Evolutionary conservation across 768 basidiomycete genomes (phyloP).

Genomic region (Daedaleopsis sinensis): DNA sequence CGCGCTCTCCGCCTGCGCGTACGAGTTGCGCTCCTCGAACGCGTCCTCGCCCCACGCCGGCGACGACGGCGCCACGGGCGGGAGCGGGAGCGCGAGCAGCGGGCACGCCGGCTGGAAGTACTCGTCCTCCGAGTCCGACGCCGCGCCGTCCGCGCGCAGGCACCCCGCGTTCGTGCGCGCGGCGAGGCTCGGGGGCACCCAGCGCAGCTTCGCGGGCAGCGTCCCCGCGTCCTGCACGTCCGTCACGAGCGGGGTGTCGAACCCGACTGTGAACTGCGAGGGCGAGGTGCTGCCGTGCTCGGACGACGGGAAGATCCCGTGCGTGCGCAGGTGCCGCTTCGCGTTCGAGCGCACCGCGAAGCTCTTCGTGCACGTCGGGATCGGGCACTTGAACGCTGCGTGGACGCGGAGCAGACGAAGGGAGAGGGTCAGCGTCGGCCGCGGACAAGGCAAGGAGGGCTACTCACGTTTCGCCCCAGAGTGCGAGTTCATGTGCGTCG

Average conservation of each 20-base stretch:
- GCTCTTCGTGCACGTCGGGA: slow-evolving; percentile 61
- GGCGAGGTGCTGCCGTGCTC: slow-evolving; percentile 28
- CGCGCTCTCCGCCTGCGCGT: slow-evolving; percentile 29
- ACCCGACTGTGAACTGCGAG: slow-evolving; percentile 42
- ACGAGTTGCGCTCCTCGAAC: slow-evolving; percentile 40
- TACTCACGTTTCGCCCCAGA: slow-evolving; percentile 52
- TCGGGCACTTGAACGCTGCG: slow-evolving; percentile 51
- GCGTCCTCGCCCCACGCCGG: slow-evolving; percentile 34
- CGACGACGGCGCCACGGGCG: slow-evolving; percentile 35
- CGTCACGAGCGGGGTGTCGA: slow-evolving; percentile 49
- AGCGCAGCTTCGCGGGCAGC: slow-evolving; percentile 40
- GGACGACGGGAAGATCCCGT: slow-evolving; percentile 52
- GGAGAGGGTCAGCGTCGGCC: no score
- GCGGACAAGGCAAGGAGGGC: no score
- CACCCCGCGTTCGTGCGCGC: slow-evolving; percentile 35
- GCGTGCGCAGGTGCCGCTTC: slow-evolving; percentile 77
- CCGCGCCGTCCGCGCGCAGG: slow-evolving; percentile 23
- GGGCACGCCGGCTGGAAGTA: slow-evolving; percentile 35
- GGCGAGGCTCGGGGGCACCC: slow-evolving; percentile 45
- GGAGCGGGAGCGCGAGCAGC: slow-evolving; percentile 39
- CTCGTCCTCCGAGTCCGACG: slow-evolving; percentile 34
- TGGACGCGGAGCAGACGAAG: slow-evolving; percentile 1
- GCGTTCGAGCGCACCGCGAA: slow-evolving; percentile 85
- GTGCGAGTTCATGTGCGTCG: slow-evolving; percentile 58
- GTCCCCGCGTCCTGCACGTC: slow-evolving; percentile 43